Percentiles rank a stretch among this genome's conserved stretches.
phyloP scores from a whole-genome alignment of 2,329 filamentous ascomycete species.

The Nothophaeocryptopus gaeumannii region DNA sequence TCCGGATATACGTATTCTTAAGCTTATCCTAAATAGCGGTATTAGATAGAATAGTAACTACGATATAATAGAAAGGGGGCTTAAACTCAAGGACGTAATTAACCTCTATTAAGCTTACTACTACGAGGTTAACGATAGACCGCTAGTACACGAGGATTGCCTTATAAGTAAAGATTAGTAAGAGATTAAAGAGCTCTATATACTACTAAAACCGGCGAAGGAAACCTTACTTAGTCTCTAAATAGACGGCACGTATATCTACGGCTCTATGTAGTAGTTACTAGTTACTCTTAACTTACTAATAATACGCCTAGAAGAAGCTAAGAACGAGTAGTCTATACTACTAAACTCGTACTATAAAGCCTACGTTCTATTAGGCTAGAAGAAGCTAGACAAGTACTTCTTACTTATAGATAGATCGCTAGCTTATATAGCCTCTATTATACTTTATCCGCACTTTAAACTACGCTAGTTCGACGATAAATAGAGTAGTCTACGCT shows the following conservation, averaged over 20 bases:
- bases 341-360: background rate
- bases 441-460: background rate
- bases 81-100: background rate
- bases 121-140: background rate
- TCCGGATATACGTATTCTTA: background rate
- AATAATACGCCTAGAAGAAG: background rate
- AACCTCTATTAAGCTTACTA: background rate
- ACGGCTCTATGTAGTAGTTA: background rate
- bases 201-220: background rate
- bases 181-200: background rate
- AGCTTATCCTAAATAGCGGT: background rate
- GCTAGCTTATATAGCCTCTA: no score
- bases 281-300: background rate
- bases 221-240: background rate
- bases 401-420: no score
- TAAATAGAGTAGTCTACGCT: no score
- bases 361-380: background rate
- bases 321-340: background rate
- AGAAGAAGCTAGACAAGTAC: background rate
- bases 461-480: no score
- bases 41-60: background rate
- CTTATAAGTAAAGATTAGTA: background rate
- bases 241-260: background rate
- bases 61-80: background rate
- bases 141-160: background rate